Conservation (phyloP, 2,329 filamentous ascomycete species). For the Colletotrichum sojae region DNA sequence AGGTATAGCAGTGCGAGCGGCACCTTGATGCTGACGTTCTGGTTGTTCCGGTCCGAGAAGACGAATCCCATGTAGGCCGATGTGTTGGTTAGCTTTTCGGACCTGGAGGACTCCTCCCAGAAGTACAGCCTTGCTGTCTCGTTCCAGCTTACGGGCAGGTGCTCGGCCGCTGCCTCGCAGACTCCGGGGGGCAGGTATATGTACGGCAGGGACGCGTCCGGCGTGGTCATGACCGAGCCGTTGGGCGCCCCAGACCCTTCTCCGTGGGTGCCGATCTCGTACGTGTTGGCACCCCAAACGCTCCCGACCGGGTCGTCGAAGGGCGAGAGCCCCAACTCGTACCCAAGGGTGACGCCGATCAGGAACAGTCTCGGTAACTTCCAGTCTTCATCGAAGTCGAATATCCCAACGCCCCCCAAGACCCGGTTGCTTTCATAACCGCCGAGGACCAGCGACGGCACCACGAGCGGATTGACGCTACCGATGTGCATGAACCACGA, state of each 20-base stretch:
- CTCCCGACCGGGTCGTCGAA: not conserved
- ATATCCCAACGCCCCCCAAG: not conserved
- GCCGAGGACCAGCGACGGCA: not conserved
- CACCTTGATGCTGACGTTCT: conserved; percentile 6
- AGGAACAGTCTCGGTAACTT: not conserved
- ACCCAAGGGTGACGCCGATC: not conserved
- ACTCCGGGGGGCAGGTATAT: not conserved
- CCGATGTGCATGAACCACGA: not conserved
- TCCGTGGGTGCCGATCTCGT: not conserved
- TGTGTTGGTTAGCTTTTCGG: not conserved
- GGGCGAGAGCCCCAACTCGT: not conserved
- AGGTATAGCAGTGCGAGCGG: no score
- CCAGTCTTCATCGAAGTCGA: not conserved
- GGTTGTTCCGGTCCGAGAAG: not conserved
- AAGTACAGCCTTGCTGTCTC: not conserved
- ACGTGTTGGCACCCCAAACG: not conserved
- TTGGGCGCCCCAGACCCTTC: not conserved
- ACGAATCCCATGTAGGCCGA: conserved; percentile 13
- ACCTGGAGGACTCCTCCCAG: not conserved
- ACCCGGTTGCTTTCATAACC: not conserved
- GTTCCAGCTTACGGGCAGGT: not conserved
- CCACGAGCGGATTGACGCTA: no score
- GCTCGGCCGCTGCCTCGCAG: conserved; percentile 3
- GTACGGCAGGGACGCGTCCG: conserved; percentile 1
- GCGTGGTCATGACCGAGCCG: not conserved